Evolutionary conservation across 768 basidiomycete species (phyloP).

Genomic region (Lepiota venenata): DNA sequence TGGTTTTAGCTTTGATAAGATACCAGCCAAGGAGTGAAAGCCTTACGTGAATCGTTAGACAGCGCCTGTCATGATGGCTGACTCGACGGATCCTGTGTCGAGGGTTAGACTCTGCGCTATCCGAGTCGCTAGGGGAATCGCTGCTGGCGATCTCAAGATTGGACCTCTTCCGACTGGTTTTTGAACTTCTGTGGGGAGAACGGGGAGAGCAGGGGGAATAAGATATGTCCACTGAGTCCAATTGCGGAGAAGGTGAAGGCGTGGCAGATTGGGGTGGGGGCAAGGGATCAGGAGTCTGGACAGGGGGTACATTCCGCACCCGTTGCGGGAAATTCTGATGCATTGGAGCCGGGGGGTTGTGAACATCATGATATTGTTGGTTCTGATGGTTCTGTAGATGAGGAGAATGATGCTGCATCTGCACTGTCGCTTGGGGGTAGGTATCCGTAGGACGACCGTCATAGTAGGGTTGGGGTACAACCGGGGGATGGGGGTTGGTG

Average conservation of each 20-base stretch:
- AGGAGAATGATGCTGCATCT: conserved; percentile 22
- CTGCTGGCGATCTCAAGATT: conserved; percentile 5
- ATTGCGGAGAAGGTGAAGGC: conserved; percentile 29
- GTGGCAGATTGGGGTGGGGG: conserved; percentile 24
- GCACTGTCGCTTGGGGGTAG: conserved; percentile 16
- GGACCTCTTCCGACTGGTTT: conserved; percentile 3
- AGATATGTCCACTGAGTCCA: conserved; percentile 1
- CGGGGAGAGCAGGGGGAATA: conserved; percentile 9
- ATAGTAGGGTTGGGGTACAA: conserved; percentile 3
- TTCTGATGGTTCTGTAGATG: conserved; percentile 24
- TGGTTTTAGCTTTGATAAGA: not conserved
- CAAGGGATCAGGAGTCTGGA: not conserved
- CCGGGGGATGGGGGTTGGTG: conserved; percentile 19
- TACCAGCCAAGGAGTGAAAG: not conserved
- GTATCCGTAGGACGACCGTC: conserved; percentile 2
- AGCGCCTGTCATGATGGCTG: conserved; percentile 62
- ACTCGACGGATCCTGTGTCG: conserved; percentile 25
- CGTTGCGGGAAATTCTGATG: conserved; percentile 1
- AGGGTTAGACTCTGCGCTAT: conserved; percentile 5
- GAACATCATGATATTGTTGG: conserved; percentile 9
- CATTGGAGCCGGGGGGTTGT: conserved; percentile 14
- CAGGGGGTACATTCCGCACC: not conserved
- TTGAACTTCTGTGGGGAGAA: conserved; percentile 13
- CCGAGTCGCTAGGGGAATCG: conserved; percentile 2
- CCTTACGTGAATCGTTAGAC: conserved; percentile 65